Percentiles rank a stretch among this genome's conserved stretches.
Conservation (phyloP, 192 early-diverging fungal genomes). For the Lobosporangium transversale region DNA sequence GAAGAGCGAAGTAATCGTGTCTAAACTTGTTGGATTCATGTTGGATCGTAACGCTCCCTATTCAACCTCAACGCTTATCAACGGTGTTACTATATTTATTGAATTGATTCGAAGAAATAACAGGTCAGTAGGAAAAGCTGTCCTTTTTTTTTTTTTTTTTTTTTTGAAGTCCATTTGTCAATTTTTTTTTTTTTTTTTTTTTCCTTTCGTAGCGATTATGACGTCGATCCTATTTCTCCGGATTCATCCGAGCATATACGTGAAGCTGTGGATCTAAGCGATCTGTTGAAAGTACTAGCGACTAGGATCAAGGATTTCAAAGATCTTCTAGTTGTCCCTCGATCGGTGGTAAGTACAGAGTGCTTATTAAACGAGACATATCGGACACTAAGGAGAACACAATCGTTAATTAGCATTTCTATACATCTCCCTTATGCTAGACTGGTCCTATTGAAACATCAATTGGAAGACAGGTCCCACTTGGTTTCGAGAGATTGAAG, state of each 20-base stretch:
- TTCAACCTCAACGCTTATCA: slow-evolving; percentile 88
- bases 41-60: slow-evolving; percentile 78
- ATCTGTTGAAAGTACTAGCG: slow-evolving; percentile 88
- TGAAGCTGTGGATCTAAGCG: slow-evolving; percentile 82
- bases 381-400: too few relatives aligned
- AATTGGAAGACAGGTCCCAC: slow-evolving; percentile 76
- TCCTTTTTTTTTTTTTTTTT: too few relatives aligned
- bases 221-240: slow-evolving; percentile 49
- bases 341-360: slow-evolving; percentile 71
- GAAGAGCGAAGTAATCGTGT: slow-evolving; percentile 81
- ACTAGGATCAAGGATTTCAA: slow-evolving; percentile 81
- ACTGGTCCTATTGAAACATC: slow-evolving; percentile 77
- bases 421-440: too few relatives aligned
- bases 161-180: too few relatives aligned
- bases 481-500: slow-evolving; percentile 96
- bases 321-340: slow-evolving; percentile 75
- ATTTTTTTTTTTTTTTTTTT: too few relatives aligned
- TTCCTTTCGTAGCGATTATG: slow-evolving; percentile 48
- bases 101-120: slow-evolving; percentile 98
- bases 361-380: too few relatives aligned
- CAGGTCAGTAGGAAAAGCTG: too few relatives aligned
- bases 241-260: slow-evolving; percentile 32
- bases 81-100: slow-evolving; percentile 96
- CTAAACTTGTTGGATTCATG: slow-evolving; percentile 88
- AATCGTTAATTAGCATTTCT: too few relatives aligned